Base-by-base conservation (phyloP, 2,329 filamentous ascomycete genomes). In the Trichoderma harzianum region DNA sequence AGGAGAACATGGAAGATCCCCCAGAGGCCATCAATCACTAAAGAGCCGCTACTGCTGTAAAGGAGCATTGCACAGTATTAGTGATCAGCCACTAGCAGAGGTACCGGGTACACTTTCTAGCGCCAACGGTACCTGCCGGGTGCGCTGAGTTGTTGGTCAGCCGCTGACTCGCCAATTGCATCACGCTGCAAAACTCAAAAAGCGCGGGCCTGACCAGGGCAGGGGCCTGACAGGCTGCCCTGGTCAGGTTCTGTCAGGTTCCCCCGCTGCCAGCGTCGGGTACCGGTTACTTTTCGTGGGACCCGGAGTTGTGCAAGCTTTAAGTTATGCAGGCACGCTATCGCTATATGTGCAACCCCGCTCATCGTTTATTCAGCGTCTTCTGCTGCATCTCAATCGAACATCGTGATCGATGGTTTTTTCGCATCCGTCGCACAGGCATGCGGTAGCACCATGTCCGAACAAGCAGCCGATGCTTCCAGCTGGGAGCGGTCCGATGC, bases 381-480 rank as follows among this genome's bases (percentile, higher is more conserved):
- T 36, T n/a, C 34, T 55, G 30, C 47, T 53, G 64, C 51, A 58
- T 43, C 64, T 39, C 32, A 51, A 43, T 57, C 64, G 24, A 58
- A 53, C 51, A 24, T 34, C 24, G 64, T 28, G 24, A 24, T 58
- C 32, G 16, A 67, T 39, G 32, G 51, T 53, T 67, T 67, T 43
- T 43, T 43, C 47, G 47, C 47, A 16, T 60, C 30, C 16, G 26
- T 58, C 64, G 64, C 51, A 53, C 57, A 69, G 57, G 67, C 67
- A 69, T 69, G 67, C 67, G 67, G 39, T 32, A 47, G 60, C 57
- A 69, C 67, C 57, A 69, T 69, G 67, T 61, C 67, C 57, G 67
- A 43, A 53, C 39, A 39, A 69, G 67, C 67, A 69, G 67, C 57
- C 34, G 67, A 69, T 47, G 55, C 67, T 26, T 69, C 57, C 47